Conservation (phyloP, 805 yeast genomes). For the Yueomyces sinensis region DNA sequence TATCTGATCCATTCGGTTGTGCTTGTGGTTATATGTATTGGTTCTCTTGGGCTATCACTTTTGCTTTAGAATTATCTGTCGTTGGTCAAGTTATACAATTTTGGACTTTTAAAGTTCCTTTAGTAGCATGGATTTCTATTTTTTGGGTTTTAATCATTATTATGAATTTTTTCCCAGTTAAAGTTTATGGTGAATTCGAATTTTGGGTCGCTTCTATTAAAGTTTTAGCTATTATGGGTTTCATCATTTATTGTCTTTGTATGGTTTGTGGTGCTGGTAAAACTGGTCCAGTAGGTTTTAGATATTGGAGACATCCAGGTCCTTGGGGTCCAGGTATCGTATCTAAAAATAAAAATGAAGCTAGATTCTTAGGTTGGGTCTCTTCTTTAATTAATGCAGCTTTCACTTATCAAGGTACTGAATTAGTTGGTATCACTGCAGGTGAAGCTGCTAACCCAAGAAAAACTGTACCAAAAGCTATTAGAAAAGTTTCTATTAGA, state of each 20-base stretch:
- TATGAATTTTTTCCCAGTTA: constrained; percentile 54
- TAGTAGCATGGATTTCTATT: constrained; percentile 60
- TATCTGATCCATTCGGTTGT: constrained; percentile 60
- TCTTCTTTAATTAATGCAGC: constrained; percentile 58
- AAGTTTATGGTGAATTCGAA: constrained; percentile 60
- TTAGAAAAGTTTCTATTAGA: constrained; percentile 54
- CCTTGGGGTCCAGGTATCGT: constrained; percentile 58
- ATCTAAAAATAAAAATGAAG: constrained; percentile 36
- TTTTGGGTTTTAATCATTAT: constrained; percentile 44
- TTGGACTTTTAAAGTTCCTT: constrained; percentile 60
- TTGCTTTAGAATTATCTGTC: constrained; percentile 60
- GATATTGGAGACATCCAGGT: constrained; percentile 74
- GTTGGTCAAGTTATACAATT: constrained; percentile 51
- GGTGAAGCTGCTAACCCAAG: constrained; percentile 64
- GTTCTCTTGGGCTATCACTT: constrained; percentile 69
- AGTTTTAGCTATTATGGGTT: constrained; percentile 59
- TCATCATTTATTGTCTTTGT: constrained; percentile 48
- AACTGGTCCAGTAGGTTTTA: constrained; percentile 61
- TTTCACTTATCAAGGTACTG: constrained; percentile 75
- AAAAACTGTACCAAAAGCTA: constrained; percentile 58
- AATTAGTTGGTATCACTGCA: constrained; percentile 60
- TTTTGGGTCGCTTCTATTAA: constrained; percentile 62
- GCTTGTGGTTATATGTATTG: constrained; percentile 64
- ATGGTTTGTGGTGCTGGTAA: constrained; percentile 68
- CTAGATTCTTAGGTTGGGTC: constrained; percentile 56